Evolutionary conservation across 2,329 filamentous ascomycete species (phyloP).

Genomic region (Daldinia sp.): DNA sequence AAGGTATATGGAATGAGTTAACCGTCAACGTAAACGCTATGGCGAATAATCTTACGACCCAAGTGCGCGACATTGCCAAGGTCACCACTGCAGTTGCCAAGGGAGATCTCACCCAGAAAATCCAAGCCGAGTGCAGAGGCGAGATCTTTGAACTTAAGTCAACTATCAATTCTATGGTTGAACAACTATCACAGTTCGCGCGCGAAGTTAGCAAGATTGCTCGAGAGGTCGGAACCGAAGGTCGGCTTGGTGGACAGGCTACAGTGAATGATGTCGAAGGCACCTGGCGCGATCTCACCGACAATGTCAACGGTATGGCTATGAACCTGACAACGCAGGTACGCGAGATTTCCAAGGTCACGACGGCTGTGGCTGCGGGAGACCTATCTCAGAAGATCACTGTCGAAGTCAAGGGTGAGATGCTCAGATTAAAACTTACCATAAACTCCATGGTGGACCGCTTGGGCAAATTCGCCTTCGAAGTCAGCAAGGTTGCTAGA

Average conservation of each 20-base stretch:
- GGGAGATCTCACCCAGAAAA: slow-evolving; percentile 95
- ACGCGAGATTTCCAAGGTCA: slow-evolving; percentile 95
- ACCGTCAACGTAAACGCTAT: slow-evolving; percentile 89
- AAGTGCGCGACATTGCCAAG: slow-evolving; percentile 94
- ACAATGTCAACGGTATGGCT: slow-evolving; percentile 98
- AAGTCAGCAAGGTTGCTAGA: slow-evolving; percentile 93
- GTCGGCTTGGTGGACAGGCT: slow-evolving; percentile 90
- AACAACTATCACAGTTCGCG: slow-evolving; percentile 95
- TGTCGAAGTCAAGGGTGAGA: slow-evolving; percentile 92
- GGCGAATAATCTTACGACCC: slow-evolving; percentile 86
- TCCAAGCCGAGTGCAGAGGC: slow-evolving; percentile 89
- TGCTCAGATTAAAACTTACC: slow-evolving; percentile 92
- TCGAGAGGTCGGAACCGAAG: slow-evolving; percentile 95
- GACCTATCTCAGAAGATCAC: slow-evolving; percentile 97
- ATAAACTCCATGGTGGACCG: slow-evolving; percentile 99
- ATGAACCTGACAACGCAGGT: slow-evolving; percentile 98
- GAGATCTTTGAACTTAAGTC: slow-evolving; percentile 96
- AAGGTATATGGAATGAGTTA: slow-evolving; percentile 89
- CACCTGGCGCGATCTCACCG: slow-evolving; percentile 95
- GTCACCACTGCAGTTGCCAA: slow-evolving; percentile 76
- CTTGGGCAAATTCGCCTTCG: slow-evolving; percentile 92
- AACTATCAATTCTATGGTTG: slow-evolving; percentile 99
- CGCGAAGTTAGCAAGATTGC: slow-evolving; percentile 97
- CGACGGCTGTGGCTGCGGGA: slow-evolving; percentile 91
- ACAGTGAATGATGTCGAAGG: slow-evolving; percentile 96